phyloP scores from a whole-genome alignment of 1,284 basidiomycete species.

The Ustilago vetiveriae region DNA sequence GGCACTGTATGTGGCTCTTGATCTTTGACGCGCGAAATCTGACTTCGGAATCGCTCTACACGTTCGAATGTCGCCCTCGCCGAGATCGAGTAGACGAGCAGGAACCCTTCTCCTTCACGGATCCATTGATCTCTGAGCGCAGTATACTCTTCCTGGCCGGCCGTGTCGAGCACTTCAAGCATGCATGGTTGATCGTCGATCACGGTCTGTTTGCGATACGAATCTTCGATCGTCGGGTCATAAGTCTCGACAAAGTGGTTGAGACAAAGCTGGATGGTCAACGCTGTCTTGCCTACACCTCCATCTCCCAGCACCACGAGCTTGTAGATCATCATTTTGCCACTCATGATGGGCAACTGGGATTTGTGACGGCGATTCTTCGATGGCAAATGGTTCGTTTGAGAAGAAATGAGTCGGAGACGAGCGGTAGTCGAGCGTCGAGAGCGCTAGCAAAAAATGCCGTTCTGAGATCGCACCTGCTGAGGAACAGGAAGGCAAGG shows the following conservation, averaged over 20 bases:
- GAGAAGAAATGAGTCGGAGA: constrained; percentile 2
- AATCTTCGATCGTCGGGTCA: constrained; percentile 68
- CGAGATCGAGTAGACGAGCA: constrained; percentile 68
- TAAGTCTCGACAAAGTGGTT: constrained; percentile 63
- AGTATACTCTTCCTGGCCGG: constrained; percentile 76
- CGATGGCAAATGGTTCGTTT: neutral
- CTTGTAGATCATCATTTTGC: constrained; percentile 73
- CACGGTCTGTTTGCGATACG: constrained; percentile 67
- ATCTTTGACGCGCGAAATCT: constrained; percentile 66
- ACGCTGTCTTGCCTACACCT: constrained; percentile 95
- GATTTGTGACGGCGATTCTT: neutral
- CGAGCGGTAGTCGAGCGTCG: neutral
- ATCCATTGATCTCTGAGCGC: constrained; percentile 69
- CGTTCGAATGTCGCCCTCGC: constrained; percentile 68
- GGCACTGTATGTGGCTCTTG: constrained; percentile 70
- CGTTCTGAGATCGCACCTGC: neutral
- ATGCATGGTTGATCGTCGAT: constrained; percentile 68
- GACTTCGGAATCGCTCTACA: constrained; percentile 66
- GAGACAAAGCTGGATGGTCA: constrained; percentile 76
- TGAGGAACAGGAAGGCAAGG: neutral
- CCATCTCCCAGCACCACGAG: constrained; percentile 95
- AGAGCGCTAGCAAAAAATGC: neutral
- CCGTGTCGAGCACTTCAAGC: constrained; percentile 88
- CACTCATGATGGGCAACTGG: constrained; percentile 38
- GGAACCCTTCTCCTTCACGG: constrained; percentile 68